phyloP scores from a whole-genome alignment of 2,329 filamentous ascomycete species.

The Rugonectria rugulosa region DNA sequence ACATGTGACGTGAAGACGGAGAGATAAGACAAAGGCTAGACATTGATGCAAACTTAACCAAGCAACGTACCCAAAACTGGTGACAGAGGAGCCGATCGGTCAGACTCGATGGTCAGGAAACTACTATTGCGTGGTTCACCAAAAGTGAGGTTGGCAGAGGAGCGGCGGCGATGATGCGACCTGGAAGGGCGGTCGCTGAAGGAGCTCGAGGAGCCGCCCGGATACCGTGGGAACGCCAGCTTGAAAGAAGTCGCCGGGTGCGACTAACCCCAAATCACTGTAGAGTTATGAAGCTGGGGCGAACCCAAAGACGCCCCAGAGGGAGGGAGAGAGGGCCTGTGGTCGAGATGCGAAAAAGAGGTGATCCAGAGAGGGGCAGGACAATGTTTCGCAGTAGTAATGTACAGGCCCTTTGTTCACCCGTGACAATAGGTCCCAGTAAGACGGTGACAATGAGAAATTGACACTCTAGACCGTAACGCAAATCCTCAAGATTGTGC shows the following conservation, averaged over 20 bases:
- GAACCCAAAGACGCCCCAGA: conserved; percentile 6
- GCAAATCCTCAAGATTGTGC: not conserved
- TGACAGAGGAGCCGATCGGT: conserved; percentile 50
- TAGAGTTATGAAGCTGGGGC: conserved; percentile 6
- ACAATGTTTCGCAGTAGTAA: not conserved
- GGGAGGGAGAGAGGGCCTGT: not conserved
- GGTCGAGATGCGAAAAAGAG: not conserved
- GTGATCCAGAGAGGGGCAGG: not conserved
- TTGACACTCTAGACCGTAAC: not conserved
- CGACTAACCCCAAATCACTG: conserved; percentile 30
- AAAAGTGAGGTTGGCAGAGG: conserved; percentile 49
- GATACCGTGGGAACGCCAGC: conserved; percentile 60
- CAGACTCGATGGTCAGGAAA: conserved; percentile 42
- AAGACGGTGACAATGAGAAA: not conserved
- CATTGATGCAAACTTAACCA: conserved; percentile 23
- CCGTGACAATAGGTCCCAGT: not conserved
- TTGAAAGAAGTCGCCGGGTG: conserved; percentile 43
- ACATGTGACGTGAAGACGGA: conserved; percentile 19
- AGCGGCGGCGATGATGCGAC: conserved; percentile 60
- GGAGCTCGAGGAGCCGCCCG: conserved; percentile 63
- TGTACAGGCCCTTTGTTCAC: not conserved
- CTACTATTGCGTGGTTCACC: conserved; percentile 42
- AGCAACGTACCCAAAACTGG: conserved; percentile 63
- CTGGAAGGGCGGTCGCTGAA: conserved; percentile 57
- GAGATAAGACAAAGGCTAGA: conserved; percentile 34